Percentiles rank a stretch among this genome's conserved stretches.
Evolutionary conservation across 75 land plant species (phyloP).

Genomic region (Larix kaempferi): DNA sequence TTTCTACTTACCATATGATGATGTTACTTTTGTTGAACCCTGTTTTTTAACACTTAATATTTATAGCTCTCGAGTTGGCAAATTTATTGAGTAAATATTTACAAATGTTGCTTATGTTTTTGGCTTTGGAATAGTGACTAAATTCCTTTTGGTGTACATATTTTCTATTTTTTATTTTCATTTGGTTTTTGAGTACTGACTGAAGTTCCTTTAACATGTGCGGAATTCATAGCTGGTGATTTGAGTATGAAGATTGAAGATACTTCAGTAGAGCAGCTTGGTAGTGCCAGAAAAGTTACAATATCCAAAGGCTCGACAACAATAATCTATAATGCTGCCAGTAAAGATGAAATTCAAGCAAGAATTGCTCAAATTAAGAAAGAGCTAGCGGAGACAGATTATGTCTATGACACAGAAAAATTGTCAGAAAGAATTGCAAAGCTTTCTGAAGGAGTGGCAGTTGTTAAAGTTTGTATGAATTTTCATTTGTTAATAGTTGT

Average conservation of each 20-base stretch:
- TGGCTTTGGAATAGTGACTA: too few species aligned
- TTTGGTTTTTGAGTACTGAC: background rate
- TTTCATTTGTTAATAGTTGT: background rate
- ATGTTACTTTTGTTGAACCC: too few species aligned
- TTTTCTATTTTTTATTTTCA: too few species aligned
- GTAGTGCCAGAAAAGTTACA: conserved; percentile 73
- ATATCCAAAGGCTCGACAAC: conserved; percentile 72
- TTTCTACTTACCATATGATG: too few species aligned
- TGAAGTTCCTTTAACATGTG: conserved; percentile 30
- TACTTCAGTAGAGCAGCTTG: conserved; percentile 73
- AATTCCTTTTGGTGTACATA: background rate
- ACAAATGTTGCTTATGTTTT: too few species aligned
- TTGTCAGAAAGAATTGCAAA: conserved; percentile 85
- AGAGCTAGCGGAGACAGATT: conserved; percentile 74
- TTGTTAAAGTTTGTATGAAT: conserved; percentile 53
- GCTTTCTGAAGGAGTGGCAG: conserved; percentile 94
- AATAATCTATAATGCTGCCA: conserved; percentile 83
- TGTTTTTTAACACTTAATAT: too few species aligned
- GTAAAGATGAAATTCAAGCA: conserved; percentile 81
- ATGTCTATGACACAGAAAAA: conserved; percentile 81
- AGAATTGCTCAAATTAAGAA: conserved; percentile 77
- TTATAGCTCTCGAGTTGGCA: too few species aligned
- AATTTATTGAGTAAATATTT: too few species aligned
- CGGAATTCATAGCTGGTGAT: conserved; percentile 80
- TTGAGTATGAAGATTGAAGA: conserved; percentile 65